phyloP scores from a whole-genome alignment of 2,329 filamentous ascomycete species.

The Microsporum ferrugineum region DNA sequence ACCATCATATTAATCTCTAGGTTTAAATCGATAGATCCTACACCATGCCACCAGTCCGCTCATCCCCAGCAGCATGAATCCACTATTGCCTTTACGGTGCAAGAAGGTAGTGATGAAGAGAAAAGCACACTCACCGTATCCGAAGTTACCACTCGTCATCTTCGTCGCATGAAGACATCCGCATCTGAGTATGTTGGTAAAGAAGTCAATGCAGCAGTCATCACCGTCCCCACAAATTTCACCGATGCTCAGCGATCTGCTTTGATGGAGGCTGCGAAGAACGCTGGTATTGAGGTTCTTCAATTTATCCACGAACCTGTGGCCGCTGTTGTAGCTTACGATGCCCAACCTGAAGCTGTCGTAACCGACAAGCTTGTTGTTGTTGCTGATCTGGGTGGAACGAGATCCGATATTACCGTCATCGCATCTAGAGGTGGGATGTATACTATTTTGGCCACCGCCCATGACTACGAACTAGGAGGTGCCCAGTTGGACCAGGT shows the following conservation, averaged over 20 bases:
- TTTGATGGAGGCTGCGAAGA: slow-evolving; percentile 63
- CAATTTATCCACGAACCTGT: slow-evolving; percentile 90
- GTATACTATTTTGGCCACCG: slow-evolving; percentile 87
- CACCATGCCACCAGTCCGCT: slow-evolving; percentile 83
- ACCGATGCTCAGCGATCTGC: slow-evolving; percentile 74
- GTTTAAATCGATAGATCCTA: slow-evolving; percentile 94
- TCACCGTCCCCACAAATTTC: slow-evolving; percentile 92
- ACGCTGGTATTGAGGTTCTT: slow-evolving; percentile 74
- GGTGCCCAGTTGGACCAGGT: slow-evolving; percentile 80
- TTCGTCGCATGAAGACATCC: slow-evolving; percentile 67
- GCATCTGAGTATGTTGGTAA: slow-evolving; percentile 89
- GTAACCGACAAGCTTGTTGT: slow-evolving; percentile 78
- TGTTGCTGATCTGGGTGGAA: slow-evolving; percentile 86
- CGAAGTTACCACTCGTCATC: slow-evolving; percentile 73
- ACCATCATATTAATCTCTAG: slow-evolving; percentile 22
- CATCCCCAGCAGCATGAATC: slow-evolving; percentile 68
- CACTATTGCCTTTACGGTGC: slow-evolving; percentile 68
- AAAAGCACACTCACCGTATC: slow-evolving; percentile 61
- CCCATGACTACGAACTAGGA: slow-evolving; percentile 89
- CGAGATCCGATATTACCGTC: slow-evolving; percentile 81
- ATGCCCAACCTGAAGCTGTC: slow-evolving; percentile 65
- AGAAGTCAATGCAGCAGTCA: slow-evolving; percentile 84
- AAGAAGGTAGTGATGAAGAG: slow-evolving; percentile 58
- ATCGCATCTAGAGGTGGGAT: slow-evolving; percentile 86
- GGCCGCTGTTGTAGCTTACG: slow-evolving; percentile 79